phyloP scores from a whole-genome alignment of 2,329 filamentous ascomycete genomes.

The Phaeomoniella chlamydospora region DNA sequence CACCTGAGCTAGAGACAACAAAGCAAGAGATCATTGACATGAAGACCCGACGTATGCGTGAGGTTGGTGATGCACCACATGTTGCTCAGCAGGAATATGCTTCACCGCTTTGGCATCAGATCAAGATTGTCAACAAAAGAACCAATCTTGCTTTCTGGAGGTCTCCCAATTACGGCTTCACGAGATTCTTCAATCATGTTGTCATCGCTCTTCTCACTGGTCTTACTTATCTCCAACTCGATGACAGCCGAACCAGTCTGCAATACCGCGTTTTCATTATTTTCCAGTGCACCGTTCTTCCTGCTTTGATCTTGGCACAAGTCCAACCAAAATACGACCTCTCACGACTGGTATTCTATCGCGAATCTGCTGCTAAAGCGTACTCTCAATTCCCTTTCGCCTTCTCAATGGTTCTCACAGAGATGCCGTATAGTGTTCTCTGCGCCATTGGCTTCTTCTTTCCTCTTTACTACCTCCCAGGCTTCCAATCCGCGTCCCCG shows the following conservation, averaged over 20 bases:
- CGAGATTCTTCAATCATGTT: slow-evolving; percentile 71
- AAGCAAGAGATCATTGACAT: slow-evolving; percentile 55
- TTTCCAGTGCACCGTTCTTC: slow-evolving; percentile 74
- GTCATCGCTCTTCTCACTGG: slow-evolving; percentile 66
- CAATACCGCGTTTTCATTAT: slow-evolving; percentile 83
- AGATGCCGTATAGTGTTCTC: slow-evolving; percentile 70
- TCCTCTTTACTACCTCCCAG: slow-evolving; percentile 72
- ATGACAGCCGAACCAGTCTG: slow-evolving; percentile 59
- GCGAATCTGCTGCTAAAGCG: slow-evolving; percentile 73
- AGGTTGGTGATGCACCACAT: slow-evolving; percentile 24
- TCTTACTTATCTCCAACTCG: slow-evolving; percentile 63
- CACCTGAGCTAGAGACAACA: slow-evolving; percentile 50
- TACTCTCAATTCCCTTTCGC: slow-evolving; percentile 72
- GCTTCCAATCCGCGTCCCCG: slow-evolving; percentile 46
- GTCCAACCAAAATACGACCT: slow-evolving; percentile 75
- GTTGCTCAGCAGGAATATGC: slow-evolving; percentile 63
- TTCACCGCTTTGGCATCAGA: slow-evolving; percentile 64
- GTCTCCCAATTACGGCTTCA: slow-evolving; percentile 79
- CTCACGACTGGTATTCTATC: slow-evolving; percentile 68
- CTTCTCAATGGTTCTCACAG: slow-evolving; percentile 62
- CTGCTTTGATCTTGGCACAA: slow-evolving; percentile 68
- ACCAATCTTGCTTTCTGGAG: slow-evolving; percentile 73
- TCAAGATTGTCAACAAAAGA: slow-evolving; percentile 57
- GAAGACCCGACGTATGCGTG: slow-evolving; percentile 44
- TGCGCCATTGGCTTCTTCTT: slow-evolving; percentile 72